phyloP scores from a whole-genome alignment of 2,329 filamentous ascomycete genomes.

The Parastagonospora avenae region DNA sequence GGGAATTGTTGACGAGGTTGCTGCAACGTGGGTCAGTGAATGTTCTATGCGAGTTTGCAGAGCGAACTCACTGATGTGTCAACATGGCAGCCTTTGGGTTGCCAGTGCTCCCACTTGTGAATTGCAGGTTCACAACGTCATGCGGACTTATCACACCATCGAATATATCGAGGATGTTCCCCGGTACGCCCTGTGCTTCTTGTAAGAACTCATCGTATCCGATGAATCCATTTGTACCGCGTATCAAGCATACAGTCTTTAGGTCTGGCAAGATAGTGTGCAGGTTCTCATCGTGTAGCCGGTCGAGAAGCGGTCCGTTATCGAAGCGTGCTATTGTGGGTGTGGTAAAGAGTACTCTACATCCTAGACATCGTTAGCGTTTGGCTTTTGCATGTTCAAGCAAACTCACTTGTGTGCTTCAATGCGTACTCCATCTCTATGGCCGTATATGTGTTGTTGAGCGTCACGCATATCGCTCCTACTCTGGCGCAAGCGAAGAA shows the following conservation, averaged over 20 bases:
- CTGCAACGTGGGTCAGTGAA: conserved; percentile 16
- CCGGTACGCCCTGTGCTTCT: conserved; percentile 35
- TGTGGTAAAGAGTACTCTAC: conserved; percentile 75
- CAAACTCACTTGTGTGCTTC: conserved; percentile 66
- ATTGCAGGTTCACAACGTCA: conserved; percentile 46
- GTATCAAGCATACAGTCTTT: conserved; percentile 38
- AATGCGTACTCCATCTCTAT: conserved; percentile 74
- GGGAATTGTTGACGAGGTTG: conserved; percentile 48
- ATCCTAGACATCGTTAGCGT: conserved; percentile 54
- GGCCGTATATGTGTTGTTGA: conserved; percentile 83
- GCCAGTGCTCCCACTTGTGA: conserved; percentile 47
- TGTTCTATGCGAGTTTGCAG: not conserved
- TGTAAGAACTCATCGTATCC: conserved; percentile 65
- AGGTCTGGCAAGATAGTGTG: conserved; percentile 31
- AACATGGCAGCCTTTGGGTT: conserved; percentile 48
- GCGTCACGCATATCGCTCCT: conserved; percentile 66
- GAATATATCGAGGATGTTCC: conserved; percentile 43
- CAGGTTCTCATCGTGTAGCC: conserved; percentile 28
- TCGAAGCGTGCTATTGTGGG: conserved; percentile 69
- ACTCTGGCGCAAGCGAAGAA: conserved; percentile 71
- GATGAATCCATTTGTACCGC: conserved; percentile 55
- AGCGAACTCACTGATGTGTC: conserved; percentile 40
- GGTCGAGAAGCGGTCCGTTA: conserved; percentile 63
- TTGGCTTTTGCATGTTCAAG: not conserved
- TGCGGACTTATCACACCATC: conserved; percentile 41